Conservation (phyloP, 2,329 filamentous ascomycete species). For the Fusarium mundagurra region DNA sequence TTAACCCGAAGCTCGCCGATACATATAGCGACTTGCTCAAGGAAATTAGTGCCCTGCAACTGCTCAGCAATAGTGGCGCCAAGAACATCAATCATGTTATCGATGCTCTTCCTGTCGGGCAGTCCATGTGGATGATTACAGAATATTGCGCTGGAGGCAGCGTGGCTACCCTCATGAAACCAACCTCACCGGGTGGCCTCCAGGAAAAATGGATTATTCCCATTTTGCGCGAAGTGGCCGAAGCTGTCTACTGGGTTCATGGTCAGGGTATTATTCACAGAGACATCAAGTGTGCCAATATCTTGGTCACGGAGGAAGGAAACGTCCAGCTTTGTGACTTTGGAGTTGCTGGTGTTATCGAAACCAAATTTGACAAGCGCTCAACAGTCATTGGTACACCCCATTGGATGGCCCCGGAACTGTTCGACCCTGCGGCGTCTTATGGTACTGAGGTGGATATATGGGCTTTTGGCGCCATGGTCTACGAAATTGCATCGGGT, state of each 20-base stretch:
- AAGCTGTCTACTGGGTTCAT: slow-evolving; percentile 75
- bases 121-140: slow-evolving; percentile 87
- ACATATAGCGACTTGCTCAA: slow-evolving; percentile 76
- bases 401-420: slow-evolving; percentile 87
- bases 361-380: slow-evolving; percentile 79
- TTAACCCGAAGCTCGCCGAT: slow-evolving; percentile 71
- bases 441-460: slow-evolving; percentile 82
- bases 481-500: slow-evolving; percentile 84
- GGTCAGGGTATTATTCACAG: slow-evolving; percentile 75
- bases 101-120: slow-evolving; percentile 79
- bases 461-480: slow-evolving; percentile 85
- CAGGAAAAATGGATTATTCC: slow-evolving; percentile 77
- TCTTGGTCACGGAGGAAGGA: slow-evolving; percentile 80
- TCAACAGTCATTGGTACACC: slow-evolving; percentile 85
- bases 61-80: slow-evolving; percentile 77
- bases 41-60: slow-evolving; percentile 74
- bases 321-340: slow-evolving; percentile 86
- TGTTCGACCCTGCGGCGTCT: slow-evolving; percentile 71
- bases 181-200: slow-evolving; percentile 72
- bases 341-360: slow-evolving; percentile 81
- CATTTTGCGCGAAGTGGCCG: slow-evolving; percentile 72
- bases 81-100: slow-evolving; percentile 85
- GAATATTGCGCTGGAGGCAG: slow-evolving; percentile 89
- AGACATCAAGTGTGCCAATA: slow-evolving; percentile 81
- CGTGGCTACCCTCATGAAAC: slow-evolving; percentile 76